These are phyloP conservation scores for Monosporascus sp. DNA, from an alignment of 2,329 filamentous ascomycete species.

Conservation along the genomic window DNA sequence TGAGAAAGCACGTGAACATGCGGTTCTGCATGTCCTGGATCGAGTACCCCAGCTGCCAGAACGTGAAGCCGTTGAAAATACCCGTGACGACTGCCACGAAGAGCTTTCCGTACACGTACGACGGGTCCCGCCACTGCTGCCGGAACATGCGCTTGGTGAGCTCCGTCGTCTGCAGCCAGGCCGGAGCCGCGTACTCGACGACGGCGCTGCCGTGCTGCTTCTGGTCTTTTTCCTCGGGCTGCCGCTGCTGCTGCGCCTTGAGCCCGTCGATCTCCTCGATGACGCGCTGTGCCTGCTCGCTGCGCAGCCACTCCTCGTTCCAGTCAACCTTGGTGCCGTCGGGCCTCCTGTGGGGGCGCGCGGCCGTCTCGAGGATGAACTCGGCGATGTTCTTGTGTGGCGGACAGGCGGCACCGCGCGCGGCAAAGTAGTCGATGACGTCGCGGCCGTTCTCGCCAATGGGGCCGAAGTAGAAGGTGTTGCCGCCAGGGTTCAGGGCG, in stretches of 20 bases:
- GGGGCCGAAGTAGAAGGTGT: constrained; percentile 69
- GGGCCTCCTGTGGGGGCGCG: constrained; percentile 27
- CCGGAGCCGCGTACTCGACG: constrained; percentile 61
- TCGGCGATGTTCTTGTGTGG: constrained; percentile 46
- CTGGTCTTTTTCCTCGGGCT: constrained; percentile 18
- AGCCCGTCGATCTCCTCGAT: constrained; percentile 61
- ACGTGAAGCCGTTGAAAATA: constrained; percentile 77
- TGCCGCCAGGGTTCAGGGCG: constrained; percentile 62
- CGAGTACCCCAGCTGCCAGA: constrained; percentile 62
- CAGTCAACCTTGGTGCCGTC: constrained; percentile 52
- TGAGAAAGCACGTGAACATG: constrained; percentile 68
- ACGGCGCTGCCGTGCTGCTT: constrained; percentile 5
- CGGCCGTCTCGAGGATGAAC: constrained; percentile 43
- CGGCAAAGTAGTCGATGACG: constrained; percentile 63
- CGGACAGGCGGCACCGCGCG: constrained; percentile 61
- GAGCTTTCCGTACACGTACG: constrained; percentile 72
- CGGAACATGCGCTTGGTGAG: constrained; percentile 66
- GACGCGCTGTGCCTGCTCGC: constrained; percentile 53
- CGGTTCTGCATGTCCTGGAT: constrained; percentile 69
- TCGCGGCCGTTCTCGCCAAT: constrained; percentile 62
- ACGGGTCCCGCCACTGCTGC: constrained; percentile 71
- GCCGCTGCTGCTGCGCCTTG: constrained; percentile 42
- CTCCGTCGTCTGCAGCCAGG: constrained; percentile 56
- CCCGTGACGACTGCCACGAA: constrained; percentile 67
- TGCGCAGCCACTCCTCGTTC: constrained; percentile 70